phyloP scores from a whole-genome alignment of 2,329 filamentous ascomycete species.

The Aureobasidium zeae region DNA sequence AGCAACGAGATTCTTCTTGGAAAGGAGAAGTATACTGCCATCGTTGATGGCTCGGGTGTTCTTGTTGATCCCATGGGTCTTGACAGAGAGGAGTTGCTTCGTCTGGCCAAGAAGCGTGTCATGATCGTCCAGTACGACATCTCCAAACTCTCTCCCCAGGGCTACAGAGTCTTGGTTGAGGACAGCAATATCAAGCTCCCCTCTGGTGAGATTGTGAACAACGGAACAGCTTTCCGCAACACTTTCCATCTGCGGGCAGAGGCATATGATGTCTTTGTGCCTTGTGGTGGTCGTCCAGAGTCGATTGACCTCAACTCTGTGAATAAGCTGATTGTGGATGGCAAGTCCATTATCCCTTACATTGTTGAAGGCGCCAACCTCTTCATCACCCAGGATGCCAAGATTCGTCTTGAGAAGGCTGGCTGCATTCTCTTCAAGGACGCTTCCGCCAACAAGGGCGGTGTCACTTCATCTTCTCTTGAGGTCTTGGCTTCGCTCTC shows the following conservation, averaged over 20 bases:
- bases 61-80: conserved; percentile 87
- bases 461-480: conserved; percentile 92
- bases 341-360: conserved; percentile 80
- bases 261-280: conserved; percentile 77
- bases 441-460: conserved; percentile 96
- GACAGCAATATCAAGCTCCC: conserved; percentile 84
- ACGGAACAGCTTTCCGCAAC: conserved; percentile 94
- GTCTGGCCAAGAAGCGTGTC: conserved; percentile 72
- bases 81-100: conserved; percentile 70
- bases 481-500: conserved; percentile 91
- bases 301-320: conserved; percentile 89
- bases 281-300: conserved; percentile 91
- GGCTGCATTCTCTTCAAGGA: conserved; percentile 96
- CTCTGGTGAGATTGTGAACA: conserved; percentile 73
- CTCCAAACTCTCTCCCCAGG: conserved; percentile 74
- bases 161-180: conserved; percentile 87
- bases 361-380: conserved; percentile 97
- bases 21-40: conserved; percentile 88
- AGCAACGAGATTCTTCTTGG: conserved; percentile 96
- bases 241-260: conserved; percentile 81
- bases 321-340: conserved; percentile 77
- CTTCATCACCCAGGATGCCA: conserved; percentile 97
- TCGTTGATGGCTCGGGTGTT: conserved; percentile 94
- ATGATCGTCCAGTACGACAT: conserved; percentile 87
- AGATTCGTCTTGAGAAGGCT: conserved; percentile 88